These are phyloP conservation scores for Marchantia polymorpha DNA, from an alignment of 225 moss, liverwort and hornwort genomes.

Conservation along the genomic window DNA sequence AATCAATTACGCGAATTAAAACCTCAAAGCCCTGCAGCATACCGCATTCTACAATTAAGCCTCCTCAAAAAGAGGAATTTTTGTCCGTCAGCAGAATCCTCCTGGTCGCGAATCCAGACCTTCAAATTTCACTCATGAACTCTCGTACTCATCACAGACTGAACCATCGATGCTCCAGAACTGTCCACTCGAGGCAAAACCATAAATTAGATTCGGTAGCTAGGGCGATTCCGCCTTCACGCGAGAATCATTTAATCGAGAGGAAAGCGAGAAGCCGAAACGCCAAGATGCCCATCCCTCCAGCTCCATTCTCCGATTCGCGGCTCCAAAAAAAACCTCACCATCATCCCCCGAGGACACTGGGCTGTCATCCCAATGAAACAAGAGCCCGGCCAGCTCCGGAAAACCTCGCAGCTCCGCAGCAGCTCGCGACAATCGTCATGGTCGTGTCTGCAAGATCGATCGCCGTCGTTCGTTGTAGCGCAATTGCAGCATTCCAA, in stretches of 20 bases:
- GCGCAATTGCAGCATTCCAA: too few relatives aligned
- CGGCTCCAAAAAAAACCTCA: neutral
- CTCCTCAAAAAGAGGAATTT: neutral
- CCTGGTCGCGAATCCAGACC: neutral
- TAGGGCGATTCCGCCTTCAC: too few relatives aligned
- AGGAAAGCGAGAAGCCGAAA: neutral
- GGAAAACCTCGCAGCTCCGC: neutral
- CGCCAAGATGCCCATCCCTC: neutral
- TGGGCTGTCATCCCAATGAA: neutral
- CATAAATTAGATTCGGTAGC: too few relatives aligned
- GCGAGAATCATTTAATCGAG: too few relatives aligned
- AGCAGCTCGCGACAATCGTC: neutral
- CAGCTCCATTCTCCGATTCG: neutral
- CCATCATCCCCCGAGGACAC: neutral
- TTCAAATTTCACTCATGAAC: neutral
- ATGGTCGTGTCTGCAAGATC: neutral
- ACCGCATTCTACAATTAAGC: neutral
- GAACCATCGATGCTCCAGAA: too few relatives aligned
- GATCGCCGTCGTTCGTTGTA: neutral
- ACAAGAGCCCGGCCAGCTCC: neutral
- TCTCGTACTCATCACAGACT: neutral
- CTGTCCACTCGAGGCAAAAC: neutral
- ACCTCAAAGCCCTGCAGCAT: too few relatives aligned
- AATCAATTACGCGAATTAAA: neutral
- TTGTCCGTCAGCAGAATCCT: neutral